Conservation (phyloP, 495 filamentous ascomycete genomes). For the Hypoxylon rickii region DNA sequence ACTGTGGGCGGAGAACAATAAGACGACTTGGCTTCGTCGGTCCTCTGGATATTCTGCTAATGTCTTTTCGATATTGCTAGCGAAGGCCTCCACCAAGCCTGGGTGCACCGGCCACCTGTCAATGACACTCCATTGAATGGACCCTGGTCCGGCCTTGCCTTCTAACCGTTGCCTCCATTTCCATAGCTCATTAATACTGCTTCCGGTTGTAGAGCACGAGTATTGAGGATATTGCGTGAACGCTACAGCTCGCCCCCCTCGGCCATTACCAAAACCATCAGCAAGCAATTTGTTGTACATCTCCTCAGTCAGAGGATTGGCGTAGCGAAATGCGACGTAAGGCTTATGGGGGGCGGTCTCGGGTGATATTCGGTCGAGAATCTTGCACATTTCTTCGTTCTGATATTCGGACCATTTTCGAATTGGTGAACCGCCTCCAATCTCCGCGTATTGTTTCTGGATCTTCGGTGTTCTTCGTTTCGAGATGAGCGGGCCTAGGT, state of each 20-base stretch:
- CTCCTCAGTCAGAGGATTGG: conserved; percentile 89
- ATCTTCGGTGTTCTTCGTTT: conserved; percentile 92
- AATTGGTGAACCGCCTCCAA: conserved; percentile 96
- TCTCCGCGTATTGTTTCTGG: conserved; percentile 89
- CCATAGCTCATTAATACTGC: conserved; percentile 96
- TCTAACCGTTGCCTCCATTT: conserved; percentile 91
- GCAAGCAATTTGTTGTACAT: conserved; percentile 80
- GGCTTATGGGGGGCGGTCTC: conserved; percentile 96
- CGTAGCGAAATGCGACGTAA: conserved; percentile 98
- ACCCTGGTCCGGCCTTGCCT: conserved; percentile 67
- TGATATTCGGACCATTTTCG: conserved; percentile 97
- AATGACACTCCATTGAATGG: conserved; percentile 96
- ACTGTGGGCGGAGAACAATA: conserved; percentile 94
- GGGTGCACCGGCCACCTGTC: conserved; percentile 94
- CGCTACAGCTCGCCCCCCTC: conserved; percentile 87
- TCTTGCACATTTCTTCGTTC: conserved; percentile 90
- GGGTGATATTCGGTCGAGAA: conserved; percentile 86
- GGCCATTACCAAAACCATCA: conserved; percentile 87
- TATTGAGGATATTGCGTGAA: conserved; percentile 99
- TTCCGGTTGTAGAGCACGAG: conserved; percentile 97
- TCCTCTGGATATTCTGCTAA: conserved; percentile 82
- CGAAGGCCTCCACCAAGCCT: conserved; percentile 89
- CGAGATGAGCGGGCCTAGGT: conserved; percentile 86
- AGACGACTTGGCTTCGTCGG: conserved; percentile 73
- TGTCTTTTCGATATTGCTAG: conserved; percentile 82